Evolutionary conservation across 345 rosid genomes (phyloP).

Genomic region (Angophora floribunda): DNA sequence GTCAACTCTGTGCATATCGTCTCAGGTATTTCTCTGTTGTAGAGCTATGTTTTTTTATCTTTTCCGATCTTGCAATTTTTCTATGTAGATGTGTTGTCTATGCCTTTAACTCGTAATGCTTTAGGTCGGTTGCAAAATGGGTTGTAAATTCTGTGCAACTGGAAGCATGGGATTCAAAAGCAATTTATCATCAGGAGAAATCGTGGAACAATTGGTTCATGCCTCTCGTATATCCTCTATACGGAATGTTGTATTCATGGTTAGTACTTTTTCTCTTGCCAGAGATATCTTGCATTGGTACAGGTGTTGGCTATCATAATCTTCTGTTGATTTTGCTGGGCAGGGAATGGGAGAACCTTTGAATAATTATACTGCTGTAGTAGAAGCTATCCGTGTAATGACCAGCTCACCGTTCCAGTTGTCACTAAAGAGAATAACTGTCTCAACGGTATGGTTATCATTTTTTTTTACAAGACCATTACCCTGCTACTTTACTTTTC

Average conservation of each 20-base stretch:
- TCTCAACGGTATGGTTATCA: constrained; percentile 56
- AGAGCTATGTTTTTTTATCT: neutral
- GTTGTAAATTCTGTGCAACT: constrained; percentile 96
- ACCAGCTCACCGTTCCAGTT: constrained; percentile 69
- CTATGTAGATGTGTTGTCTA: neutral
- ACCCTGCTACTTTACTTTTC: neutral
- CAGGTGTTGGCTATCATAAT: neutral
- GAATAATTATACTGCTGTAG: constrained; percentile 78
- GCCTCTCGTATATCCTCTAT: constrained; percentile 64
- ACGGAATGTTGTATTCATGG: constrained; percentile 96
- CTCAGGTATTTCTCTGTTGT: constrained; percentile 44
- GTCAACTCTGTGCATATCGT: constrained; percentile 83
- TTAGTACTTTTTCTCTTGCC: constrained; percentile 1
- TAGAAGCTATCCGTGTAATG: constrained; percentile 79
- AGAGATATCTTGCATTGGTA: neutral
- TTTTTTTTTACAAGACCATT: neutral
- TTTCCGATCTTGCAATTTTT: neutral
- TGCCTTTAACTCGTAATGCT: neutral
- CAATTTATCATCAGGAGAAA: constrained; percentile 84
- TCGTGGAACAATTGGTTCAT: constrained; percentile 92
- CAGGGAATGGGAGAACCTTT: constrained; percentile 99
- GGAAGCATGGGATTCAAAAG: constrained; percentile 95
- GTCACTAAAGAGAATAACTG: constrained; percentile 79
- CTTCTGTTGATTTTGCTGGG: neutral
- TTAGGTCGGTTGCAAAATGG: constrained; percentile 99